Percentiles rank a stretch among this genome's conserved stretches.
phyloP scores from a whole-genome alignment of 306 rosid genomes.

The Corylus heterophylla region DNA sequence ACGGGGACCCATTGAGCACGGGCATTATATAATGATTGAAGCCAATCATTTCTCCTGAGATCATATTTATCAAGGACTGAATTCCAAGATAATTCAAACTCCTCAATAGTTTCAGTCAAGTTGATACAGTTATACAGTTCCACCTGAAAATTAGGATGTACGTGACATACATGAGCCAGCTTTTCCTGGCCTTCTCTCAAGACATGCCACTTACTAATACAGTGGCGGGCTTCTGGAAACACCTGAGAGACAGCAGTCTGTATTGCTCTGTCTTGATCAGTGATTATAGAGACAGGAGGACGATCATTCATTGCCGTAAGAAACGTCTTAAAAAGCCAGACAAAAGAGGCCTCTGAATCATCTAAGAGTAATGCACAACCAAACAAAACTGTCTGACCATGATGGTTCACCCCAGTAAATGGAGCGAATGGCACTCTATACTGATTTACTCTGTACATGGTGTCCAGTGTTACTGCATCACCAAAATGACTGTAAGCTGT shows the following conservation, averaged over 20 bases:
- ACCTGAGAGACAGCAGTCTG: constrained; percentile 78
- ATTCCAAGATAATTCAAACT: constrained; percentile 86
- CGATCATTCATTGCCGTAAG: constrained; percentile 79
- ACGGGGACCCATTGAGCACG: constrained; percentile 92
- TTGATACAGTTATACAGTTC: constrained; percentile 90
- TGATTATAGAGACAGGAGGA: constrained; percentile 72
- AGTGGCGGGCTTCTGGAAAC: constrained; percentile 82
- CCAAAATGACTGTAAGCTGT: constrained; percentile 87
- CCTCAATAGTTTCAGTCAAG: constrained; percentile 85
- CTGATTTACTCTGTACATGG: constrained; percentile 68
- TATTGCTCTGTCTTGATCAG: constrained; percentile 80
- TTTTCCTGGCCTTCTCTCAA: constrained; percentile 93
- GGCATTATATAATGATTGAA: constrained; percentile 65
- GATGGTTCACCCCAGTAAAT: constrained; percentile 90
- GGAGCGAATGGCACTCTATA: constrained; percentile 81
- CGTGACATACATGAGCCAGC: constrained; percentile 71
- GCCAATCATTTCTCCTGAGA: constrained; percentile 78
- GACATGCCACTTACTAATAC: constrained; percentile 84
- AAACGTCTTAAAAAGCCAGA: constrained; percentile 83
- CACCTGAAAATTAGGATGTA: constrained; percentile 70
- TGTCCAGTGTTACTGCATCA: constrained; percentile 74
- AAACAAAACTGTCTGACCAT: constrained; percentile 82
- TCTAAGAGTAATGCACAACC: constrained; percentile 91
- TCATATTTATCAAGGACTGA: constrained; percentile 77
- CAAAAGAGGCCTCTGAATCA: constrained; percentile 84